phyloP scores from a whole-genome alignment of 306 rosid genomes.

The Corylus heterophylla region DNA sequence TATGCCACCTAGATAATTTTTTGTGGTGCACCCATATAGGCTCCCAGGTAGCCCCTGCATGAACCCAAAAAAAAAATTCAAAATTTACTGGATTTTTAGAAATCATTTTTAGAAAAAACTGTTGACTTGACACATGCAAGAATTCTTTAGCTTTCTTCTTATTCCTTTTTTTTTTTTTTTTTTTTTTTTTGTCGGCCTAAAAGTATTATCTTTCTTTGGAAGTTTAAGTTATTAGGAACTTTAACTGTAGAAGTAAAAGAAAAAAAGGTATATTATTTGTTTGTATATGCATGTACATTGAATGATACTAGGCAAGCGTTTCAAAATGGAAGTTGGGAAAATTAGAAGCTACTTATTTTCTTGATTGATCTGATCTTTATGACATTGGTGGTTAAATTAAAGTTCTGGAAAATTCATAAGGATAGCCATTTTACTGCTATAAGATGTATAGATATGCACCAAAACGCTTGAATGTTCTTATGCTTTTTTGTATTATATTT shows the following conservation, averaged over 20 bases:
- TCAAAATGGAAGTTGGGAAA: neutral
- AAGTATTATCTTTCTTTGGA: neutral
- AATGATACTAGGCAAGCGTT: neutral
- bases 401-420: neutral
- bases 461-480: neutral
- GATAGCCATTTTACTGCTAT: neutral
- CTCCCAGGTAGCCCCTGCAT: neutral
- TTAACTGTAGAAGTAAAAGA: neutral
- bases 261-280: neutral
- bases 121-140: neutral
- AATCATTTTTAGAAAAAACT: neutral
- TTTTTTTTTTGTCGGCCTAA: neutral
- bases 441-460: neutral
- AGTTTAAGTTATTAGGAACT: neutral
- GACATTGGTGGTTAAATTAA: neutral
- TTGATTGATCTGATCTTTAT: neutral
- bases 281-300: neutral
- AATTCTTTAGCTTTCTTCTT: neutral
- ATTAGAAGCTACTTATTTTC: neutral
- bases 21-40: neutral
- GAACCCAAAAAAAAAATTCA: neutral
- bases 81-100: neutral
- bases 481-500: neutral
- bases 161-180: too few species aligned
- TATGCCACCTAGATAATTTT: neutral